Conservation (phyloP, 768 basidiomycete genomes). For the Suillus bovinus region DNA sequence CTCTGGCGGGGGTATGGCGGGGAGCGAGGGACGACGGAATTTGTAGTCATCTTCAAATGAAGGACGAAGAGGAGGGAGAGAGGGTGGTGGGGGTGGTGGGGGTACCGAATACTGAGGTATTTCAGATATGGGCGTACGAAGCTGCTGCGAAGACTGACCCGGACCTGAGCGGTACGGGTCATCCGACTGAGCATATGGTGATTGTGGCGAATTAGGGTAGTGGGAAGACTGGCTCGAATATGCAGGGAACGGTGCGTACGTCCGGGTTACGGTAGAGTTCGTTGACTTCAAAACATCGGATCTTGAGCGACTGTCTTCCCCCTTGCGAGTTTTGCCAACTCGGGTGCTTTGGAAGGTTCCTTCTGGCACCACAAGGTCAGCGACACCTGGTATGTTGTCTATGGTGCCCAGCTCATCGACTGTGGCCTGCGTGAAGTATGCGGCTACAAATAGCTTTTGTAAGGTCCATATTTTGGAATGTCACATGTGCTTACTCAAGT, state of each 20-base stretch:
- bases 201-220: conserved; percentile 24
- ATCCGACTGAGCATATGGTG: conserved; percentile 19
- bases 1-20: conserved; percentile 17
- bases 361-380: conserved; percentile 63
- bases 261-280: conserved; percentile 33
- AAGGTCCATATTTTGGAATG: neutral
- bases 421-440: conserved; percentile 79
- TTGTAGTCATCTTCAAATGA: conserved; percentile 32
- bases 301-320: conserved; percentile 39
- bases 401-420: conserved; percentile 71
- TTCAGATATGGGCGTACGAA: conserved; percentile 23
- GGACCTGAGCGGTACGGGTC: conserved; percentile 23
- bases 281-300: conserved; percentile 33
- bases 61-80: conserved; percentile 30
- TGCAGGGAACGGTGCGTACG: conserved; percentile 44
- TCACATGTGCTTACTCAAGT: conserved; percentile 58
- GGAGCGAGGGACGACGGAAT: conserved; percentile 33
- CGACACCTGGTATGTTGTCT: conserved; percentile 61
- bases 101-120: conserved; percentile 29
- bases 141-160: conserved; percentile 26
- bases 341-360: conserved; percentile 71
- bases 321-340: conserved; percentile 48
- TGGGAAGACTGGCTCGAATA: conserved; percentile 29
- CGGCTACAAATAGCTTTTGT: conserved; percentile 46
- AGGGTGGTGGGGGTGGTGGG: conserved; percentile 24